Percentiles rank a stretch among this genome's conserved stretches.
phyloP scores from a whole-genome alignment of 176 grass and related monocot species.

The Rhynchospora pubera region DNA sequence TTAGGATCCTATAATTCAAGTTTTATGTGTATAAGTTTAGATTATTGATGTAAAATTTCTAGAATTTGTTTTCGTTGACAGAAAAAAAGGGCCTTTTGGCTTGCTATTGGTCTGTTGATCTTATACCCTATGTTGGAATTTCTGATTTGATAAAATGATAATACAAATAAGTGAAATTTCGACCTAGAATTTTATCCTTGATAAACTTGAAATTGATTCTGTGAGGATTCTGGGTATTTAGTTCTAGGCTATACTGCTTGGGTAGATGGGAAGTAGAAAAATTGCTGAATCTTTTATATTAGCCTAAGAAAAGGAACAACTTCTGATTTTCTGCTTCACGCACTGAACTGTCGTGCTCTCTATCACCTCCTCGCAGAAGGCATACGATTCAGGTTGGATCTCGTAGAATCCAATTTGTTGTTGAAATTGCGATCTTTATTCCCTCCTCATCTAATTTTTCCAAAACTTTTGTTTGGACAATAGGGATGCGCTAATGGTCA shows the following conservation, averaged over 20 bases:
- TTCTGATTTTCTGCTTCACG: too few relatives aligned
- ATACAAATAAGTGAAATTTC: not conserved
- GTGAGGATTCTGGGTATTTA: not conserved
- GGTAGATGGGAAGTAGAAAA: not conserved
- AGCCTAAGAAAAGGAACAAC: not conserved
- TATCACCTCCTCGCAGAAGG: too few relatives aligned
- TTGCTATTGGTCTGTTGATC: not conserved
- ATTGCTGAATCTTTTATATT: not conserved
- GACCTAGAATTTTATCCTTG: not conserved
- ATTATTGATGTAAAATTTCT: not conserved
- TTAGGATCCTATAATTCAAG: conserved; percentile 10
- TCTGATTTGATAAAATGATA: not conserved
- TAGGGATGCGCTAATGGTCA: too few relatives aligned
- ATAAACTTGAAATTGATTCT: not conserved
- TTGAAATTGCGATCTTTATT: too few relatives aligned
- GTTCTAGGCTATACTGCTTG: not conserved
- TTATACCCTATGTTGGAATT: not conserved
- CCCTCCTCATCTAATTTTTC: too few relatives aligned
- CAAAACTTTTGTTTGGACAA: too few relatives aligned
- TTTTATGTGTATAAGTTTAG: not conserved
- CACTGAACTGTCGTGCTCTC: too few relatives aligned
- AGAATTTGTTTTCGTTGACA: not conserved
- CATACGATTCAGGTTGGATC: too few relatives aligned
- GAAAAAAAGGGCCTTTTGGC: not conserved
- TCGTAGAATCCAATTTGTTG: too few relatives aligned